Conservation (phyloP, 495 filamentous ascomycete species). For the Xylaria palmicola region DNA sequence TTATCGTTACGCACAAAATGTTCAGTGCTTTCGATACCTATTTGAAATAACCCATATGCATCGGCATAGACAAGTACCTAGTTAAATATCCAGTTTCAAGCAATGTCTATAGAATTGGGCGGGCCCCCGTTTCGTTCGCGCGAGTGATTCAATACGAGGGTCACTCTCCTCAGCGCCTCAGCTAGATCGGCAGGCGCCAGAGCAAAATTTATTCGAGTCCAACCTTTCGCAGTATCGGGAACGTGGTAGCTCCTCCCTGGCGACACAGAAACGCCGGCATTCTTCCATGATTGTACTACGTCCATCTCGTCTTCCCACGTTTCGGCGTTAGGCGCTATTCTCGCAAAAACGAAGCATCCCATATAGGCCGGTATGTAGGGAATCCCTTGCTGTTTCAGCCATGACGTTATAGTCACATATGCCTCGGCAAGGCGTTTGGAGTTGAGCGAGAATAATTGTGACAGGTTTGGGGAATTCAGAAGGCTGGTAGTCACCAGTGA, state of each 20-base stretch:
- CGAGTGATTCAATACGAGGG: no score
- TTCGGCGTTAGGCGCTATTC: not conserved
- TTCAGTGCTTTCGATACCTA: no score
- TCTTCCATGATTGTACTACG: not conserved
- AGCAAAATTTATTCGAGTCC: conserved; percentile 6
- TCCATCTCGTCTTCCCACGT: not conserved
- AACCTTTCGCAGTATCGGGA: conserved; percentile 2
- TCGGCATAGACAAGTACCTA: no score
- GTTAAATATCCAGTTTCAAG: no score
- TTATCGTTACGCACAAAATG: no score
- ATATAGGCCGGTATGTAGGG: not conserved
- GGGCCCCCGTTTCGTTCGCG: no score
- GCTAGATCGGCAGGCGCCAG: not conserved
- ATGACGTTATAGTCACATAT: not conserved
- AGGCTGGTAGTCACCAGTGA: not conserved
- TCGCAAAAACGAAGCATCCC: not conserved
- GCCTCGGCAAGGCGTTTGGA: not conserved
- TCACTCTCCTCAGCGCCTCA: not conserved
- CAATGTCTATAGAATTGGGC: no score
- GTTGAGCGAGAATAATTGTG: not conserved
- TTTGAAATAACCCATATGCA: no score
- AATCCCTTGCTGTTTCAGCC: not conserved
- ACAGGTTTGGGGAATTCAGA: not conserved
- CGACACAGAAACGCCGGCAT: not conserved
- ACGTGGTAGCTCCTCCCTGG: conserved; percentile 3